These are phyloP conservation scores for Phytophthora capsici DNA, from an alignment of 352 stramenopile genomes.

Conservation along the genomic window DNA sequence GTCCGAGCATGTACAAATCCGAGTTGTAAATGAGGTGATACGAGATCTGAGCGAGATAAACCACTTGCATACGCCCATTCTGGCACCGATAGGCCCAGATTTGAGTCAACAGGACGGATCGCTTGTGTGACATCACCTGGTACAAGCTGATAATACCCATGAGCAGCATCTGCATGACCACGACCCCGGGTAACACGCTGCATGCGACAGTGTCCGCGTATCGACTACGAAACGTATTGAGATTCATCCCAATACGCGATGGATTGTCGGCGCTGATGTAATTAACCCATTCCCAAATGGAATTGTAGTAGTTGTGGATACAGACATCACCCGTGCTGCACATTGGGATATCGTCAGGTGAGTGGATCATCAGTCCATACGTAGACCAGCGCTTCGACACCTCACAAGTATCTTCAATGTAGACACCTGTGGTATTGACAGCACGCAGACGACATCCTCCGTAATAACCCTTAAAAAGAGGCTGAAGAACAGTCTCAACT, in stretches of 20 bases:
- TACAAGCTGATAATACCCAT: constrained; percentile 38
- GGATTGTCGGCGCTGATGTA: constrained; percentile 14
- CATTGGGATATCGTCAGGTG: constrained; percentile 34
- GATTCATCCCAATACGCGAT: constrained; percentile 22
- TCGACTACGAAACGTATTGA: constrained; percentile 27
- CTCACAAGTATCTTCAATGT: constrained; percentile 26
- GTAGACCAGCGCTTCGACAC: constrained; percentile 19
- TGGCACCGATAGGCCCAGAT: constrained; percentile 45
- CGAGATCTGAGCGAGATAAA: constrained; percentile 37
- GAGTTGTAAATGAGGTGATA: constrained; percentile 41
- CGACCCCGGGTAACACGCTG: constrained; percentile 31
- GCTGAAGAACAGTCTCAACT: constrained; percentile 17
- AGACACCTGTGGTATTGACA: constrained; percentile 28
- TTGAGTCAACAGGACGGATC: constrained; percentile 36
- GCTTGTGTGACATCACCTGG: constrained; percentile 37
- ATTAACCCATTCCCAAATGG: constrained; percentile 34
- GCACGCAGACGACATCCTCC: constrained; percentile 30
- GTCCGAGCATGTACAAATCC: constrained; percentile 33
- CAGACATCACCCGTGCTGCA: constrained; percentile 29
- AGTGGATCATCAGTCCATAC: constrained; percentile 38
- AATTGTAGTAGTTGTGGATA: constrained; percentile 43
- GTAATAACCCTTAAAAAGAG: constrained; percentile 35
- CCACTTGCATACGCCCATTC: constrained; percentile 36
- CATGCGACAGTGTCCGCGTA: constrained; percentile 23
- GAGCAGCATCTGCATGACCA: constrained; percentile 36